Percentiles rank a stretch among this genome's conserved stretches.
Evolutionary conservation across 176 grass and related monocot species (phyloP).

Genomic region (Bolboschoenus planiculmis): DNA sequence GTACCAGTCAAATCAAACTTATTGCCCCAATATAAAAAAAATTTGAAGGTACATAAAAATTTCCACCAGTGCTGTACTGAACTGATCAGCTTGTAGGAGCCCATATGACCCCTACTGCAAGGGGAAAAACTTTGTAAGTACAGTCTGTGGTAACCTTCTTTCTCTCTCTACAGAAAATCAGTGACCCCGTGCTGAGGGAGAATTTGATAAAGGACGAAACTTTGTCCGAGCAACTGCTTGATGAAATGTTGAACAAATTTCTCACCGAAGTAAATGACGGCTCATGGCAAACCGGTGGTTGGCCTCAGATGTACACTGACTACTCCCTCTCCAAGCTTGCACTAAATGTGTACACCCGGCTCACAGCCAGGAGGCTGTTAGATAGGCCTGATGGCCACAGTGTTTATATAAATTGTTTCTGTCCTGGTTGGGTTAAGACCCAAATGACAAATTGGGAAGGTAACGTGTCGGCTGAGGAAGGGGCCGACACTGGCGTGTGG

Average conservation of each 20-base stretch:
- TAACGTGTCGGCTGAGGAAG: conserved; percentile 69
- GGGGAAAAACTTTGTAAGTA: neutral
- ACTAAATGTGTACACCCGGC: conserved; percentile 68
- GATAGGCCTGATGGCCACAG: conserved; percentile 43
- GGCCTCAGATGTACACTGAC: conserved; percentile 82
- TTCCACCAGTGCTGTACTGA: neutral
- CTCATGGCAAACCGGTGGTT: conserved; percentile 46
- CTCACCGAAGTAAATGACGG: conserved; percentile 55
- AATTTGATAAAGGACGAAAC: conserved; percentile 39
- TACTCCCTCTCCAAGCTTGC: conserved; percentile 87
- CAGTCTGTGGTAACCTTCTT: neutral
- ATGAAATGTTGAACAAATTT: conserved; percentile 60
- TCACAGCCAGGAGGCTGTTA: conserved; percentile 34
- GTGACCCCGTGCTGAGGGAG: conserved; percentile 51
- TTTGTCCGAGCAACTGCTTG: conserved; percentile 65
- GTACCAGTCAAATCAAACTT: neutral
- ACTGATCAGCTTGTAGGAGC: neutral
- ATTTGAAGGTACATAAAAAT: neutral
- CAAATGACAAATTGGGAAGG: conserved; percentile 95
- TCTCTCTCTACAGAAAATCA: conserved; percentile 46
- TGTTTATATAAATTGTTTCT: conserved; percentile 87
- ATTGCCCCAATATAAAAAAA: neutral
- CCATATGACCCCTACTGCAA: neutral
- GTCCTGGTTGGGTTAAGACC: conserved; percentile 93
- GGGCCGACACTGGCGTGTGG: conserved; percentile 80